Conservation (phyloP, 202 grass and related monocot genomes). For the Panicum virgatum region DNA sequence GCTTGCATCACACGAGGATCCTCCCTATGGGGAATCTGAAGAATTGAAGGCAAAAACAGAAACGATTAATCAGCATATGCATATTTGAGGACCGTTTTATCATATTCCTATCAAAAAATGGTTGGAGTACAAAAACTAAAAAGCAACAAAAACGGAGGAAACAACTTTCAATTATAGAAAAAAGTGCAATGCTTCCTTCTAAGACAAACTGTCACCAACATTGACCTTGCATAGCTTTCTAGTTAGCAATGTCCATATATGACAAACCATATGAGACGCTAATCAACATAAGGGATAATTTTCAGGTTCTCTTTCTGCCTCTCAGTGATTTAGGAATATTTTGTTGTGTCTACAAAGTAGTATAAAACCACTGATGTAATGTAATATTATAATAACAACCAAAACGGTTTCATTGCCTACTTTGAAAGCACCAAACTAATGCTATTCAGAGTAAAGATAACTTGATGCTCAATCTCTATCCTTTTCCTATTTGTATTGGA, state of each 20-base stretch:
- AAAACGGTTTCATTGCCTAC: not conserved
- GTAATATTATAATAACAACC: not conserved
- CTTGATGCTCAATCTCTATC: not conserved
- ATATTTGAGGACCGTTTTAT: constrained; percentile 13
- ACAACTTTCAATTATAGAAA: not conserved
- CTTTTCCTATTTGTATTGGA: not conserved
- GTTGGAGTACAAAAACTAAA: not conserved
- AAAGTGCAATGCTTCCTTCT: not conserved
- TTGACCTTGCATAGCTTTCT: not conserved
- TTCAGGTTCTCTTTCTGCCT: not conserved
- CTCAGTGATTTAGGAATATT: not conserved
- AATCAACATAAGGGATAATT: constrained; percentile 5
- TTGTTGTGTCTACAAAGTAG: not conserved
- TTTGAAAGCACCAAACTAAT: not conserved
- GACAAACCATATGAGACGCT: constrained; percentile 4
- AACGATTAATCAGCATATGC: constrained; percentile 31
- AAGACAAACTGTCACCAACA: not conserved
- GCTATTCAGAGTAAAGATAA: not conserved
- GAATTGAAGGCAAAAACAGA: constrained; percentile 36
- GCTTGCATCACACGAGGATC: not conserved
- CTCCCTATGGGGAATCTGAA: constrained; percentile 53
- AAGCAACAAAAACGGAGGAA: not conserved
- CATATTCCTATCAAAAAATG: not conserved
- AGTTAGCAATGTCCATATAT: not conserved
- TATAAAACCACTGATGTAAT: not conserved